Percentiles rank a stretch among this genome's conserved stretches.
These are phyloP conservation scores for Amanita polypyramis DNA, from an alignment of 768 basidiomycete genomes.

Conservation along the genomic window DNA sequence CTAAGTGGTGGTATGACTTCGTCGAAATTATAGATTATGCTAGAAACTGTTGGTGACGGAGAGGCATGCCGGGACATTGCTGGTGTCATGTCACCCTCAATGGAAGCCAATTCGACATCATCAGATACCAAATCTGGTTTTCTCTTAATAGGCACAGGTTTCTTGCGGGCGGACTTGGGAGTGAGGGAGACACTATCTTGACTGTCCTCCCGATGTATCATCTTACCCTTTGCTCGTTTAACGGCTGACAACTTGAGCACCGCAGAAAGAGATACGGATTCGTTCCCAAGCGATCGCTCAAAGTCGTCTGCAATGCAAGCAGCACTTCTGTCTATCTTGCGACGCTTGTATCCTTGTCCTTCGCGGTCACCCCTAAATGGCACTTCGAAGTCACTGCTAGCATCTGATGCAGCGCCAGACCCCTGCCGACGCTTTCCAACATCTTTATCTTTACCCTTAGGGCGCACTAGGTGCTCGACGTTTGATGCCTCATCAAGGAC, in stretches of 20 bases:
- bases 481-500: constrained; percentile 30
- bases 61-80: constrained; percentile 61
- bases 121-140: constrained; percentile 45
- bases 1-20: constrained; percentile 61
- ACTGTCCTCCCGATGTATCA: constrained; percentile 40
- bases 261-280: constrained; percentile 21
- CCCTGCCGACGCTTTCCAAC: constrained; percentile 40
- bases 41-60: constrained; percentile 45
- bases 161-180: constrained; percentile 46
- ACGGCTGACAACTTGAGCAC: constrained; percentile 23
- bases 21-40: constrained; percentile 63
- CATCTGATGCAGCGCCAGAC: constrained; percentile 41
- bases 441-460: constrained; percentile 31
- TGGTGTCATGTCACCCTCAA: constrained; percentile 64
- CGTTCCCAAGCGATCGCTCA: constrained; percentile 30
- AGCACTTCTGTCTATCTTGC: constrained; percentile 40
- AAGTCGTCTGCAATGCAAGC: constrained; percentile 35
- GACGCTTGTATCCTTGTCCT: constrained; percentile 46
- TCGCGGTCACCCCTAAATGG: constrained; percentile 25
- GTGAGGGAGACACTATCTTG: constrained; percentile 46
- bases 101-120: constrained; percentile 36
- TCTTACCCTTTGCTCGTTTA: constrained; percentile 45
- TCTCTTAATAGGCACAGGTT: constrained; percentile 42
- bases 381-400: constrained; percentile 46
- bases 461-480: constrained; percentile 13